A percentile compares a stretch with the other conserved stretches of the same genome.
Conservation (phyloP, 2,329 filamentous ascomycete genomes). For the Penicillium sp. region DNA sequence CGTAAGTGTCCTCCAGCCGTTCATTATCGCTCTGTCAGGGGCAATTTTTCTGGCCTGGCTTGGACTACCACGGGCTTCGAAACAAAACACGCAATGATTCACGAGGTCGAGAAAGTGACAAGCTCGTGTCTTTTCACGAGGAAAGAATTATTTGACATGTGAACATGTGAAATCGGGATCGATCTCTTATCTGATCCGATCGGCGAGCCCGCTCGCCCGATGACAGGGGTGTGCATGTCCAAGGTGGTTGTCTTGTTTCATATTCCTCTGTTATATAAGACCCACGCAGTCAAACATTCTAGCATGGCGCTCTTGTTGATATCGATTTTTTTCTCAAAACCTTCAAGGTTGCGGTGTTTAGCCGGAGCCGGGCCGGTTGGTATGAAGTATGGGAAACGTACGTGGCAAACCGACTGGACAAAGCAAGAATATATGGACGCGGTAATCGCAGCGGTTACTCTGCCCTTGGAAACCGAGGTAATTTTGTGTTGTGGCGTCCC, state of each 20-base stretch:
- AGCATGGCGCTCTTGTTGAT: no score
- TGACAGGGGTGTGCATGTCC: no score
- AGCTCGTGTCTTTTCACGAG: constrained; percentile 11
- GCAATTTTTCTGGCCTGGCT: constrained; percentile 55
- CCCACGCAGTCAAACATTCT: no score
- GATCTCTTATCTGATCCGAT: constrained; percentile 26
- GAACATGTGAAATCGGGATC: constrained; percentile 11
- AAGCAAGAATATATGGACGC: not conserved
- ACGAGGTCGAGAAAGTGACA: not conserved
- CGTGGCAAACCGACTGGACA: not conserved
- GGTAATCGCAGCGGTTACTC: not conserved
- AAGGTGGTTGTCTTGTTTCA: no score
- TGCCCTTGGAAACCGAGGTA: not conserved
- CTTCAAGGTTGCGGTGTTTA: not conserved
- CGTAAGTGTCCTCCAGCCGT: constrained; percentile 61
- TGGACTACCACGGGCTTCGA: constrained; percentile 29
- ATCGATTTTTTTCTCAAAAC: no score
- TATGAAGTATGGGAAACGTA: not conserved
- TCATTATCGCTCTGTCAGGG: constrained; percentile 56
- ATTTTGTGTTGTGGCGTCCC: not conserved
- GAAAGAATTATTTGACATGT: constrained; percentile 14
- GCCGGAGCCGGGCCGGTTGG: not conserved
- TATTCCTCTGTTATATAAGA: no score
- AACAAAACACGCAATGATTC: constrained; percentile 3
- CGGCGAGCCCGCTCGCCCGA: not conserved